These are phyloP conservation scores for Naganishia liquefaciens DNA, from an alignment of 1,284 basidiomycete genomes.

Conservation along the genomic window DNA sequence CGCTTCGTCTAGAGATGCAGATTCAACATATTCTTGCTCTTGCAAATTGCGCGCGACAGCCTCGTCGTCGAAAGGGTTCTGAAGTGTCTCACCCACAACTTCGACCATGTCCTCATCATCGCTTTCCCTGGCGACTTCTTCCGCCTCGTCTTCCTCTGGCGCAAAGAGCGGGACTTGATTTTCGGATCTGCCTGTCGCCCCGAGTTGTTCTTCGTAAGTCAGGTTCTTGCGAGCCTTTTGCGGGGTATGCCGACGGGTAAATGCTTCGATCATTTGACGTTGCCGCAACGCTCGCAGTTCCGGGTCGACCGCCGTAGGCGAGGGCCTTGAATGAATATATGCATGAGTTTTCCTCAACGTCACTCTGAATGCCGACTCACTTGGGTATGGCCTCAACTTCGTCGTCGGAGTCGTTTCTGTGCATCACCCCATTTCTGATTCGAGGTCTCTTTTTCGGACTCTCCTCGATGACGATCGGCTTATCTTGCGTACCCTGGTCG, in stretches of 20 bases:
- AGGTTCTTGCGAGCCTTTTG: slow-evolving; percentile 48
- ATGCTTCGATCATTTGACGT: slow-evolving; percentile 66
- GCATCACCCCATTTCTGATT: slow-evolving; percentile 49
- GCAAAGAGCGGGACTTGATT: slow-evolving; percentile 60
- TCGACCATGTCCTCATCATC: slow-evolving; percentile 42
- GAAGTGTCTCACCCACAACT: slow-evolving; percentile 36
- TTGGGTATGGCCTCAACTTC: slow-evolving; percentile 16
- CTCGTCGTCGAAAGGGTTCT: slow-evolving; percentile 24
- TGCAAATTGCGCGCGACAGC: slow-evolving; percentile 19
- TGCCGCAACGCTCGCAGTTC: slow-evolving; percentile 70
- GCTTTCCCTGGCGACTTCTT: slow-evolving; percentile 31
- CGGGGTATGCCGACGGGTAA: slow-evolving; percentile 62
- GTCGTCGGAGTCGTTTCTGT: slow-evolving; percentile 59
- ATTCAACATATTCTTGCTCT: slow-evolving; percentile 9
- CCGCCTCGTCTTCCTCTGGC: slow-evolving; percentile 59
- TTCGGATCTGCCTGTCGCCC: slow-evolving; percentile 33
- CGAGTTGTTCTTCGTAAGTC: slow-evolving; percentile 41
- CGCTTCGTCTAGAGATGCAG: slow-evolving; percentile 4
- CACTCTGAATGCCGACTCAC: slow-evolving; percentile 9
- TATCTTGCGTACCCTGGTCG: slow-evolving; percentile 73
- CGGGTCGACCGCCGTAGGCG: slow-evolving; percentile 56
- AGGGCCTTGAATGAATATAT: neutral
- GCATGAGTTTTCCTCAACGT: neutral
- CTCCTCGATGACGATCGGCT: slow-evolving; percentile 74
- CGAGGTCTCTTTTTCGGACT: slow-evolving; percentile 37